Conservation (phyloP, 495 filamentous ascomycete species). For the Aspergillus ostianus region DNA sequence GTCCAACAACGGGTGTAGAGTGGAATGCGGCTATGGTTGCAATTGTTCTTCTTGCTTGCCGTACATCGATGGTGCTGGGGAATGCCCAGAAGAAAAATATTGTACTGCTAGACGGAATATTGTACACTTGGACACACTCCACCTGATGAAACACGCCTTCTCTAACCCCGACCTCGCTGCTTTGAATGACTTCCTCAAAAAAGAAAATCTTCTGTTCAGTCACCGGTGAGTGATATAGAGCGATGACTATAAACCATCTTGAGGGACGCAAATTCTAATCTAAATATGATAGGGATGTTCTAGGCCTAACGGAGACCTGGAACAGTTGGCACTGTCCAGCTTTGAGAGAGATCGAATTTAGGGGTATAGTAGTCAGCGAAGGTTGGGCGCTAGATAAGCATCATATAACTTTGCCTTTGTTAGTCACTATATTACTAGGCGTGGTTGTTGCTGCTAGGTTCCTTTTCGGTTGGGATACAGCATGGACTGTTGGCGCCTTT, state of each 20-base stretch:
- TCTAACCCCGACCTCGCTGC: neutral
- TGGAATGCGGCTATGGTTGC: too few relatives aligned
- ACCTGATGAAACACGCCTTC: neutral
- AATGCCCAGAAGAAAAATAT: too few relatives aligned
- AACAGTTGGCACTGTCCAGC: conserved; percentile 1
- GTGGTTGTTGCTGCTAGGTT: conserved; percentile 9
- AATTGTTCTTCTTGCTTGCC: too few relatives aligned
- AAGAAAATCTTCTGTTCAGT: conserved; percentile 2
- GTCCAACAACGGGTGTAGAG: too few relatives aligned
- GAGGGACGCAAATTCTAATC: neutral
- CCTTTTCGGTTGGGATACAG: conserved; percentile 8
- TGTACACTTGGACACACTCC: conserved; percentile 15
- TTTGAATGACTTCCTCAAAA: conserved; percentile 3
- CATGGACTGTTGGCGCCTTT: conserved; percentile 6
- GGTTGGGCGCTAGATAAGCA: conserved; percentile 2
- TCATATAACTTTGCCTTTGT: conserved; percentile 5
- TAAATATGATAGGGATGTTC: conserved; percentile 1
- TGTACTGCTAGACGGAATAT: too few relatives aligned
- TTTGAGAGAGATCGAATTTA: neutral
- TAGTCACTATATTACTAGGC: conserved; percentile 5
- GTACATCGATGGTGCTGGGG: too few relatives aligned
- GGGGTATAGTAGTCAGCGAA: conserved; percentile 5
- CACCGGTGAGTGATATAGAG: neutral
- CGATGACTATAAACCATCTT: neutral
- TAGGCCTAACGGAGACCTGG: neutral